phyloP scores from a whole-genome alignment of 2,329 filamentous ascomycete species.

The Alternaria novae-zelandiae region DNA sequence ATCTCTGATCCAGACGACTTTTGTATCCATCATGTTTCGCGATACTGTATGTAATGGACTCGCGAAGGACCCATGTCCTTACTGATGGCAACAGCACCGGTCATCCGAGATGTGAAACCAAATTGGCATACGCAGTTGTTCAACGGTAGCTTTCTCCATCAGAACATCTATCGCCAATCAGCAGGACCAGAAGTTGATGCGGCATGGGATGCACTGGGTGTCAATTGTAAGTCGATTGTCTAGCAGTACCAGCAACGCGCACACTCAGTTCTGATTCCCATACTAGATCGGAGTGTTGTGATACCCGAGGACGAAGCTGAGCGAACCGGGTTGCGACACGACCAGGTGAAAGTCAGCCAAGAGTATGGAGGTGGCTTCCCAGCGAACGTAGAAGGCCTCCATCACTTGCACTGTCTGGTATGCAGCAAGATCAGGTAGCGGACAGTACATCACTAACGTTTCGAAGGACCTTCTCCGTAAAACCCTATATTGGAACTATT shows the following conservation, averaged over 20 bases:
- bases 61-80: not conserved
- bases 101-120: constrained; percentile 51
- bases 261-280: not conserved
- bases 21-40: constrained; percentile 37
- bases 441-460: constrained; percentile 16
- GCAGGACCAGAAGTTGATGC: constrained; percentile 62
- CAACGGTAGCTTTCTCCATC: constrained; percentile 63
- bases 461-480: constrained; percentile 65
- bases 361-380: constrained; percentile 66
- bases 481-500: constrained; percentile 64
- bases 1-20: constrained; percentile 30
- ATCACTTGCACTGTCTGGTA: constrained; percentile 66
- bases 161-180: constrained; percentile 60
- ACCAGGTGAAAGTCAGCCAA: constrained; percentile 62
- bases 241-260: not conserved
- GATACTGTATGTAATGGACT: constrained; percentile 33
- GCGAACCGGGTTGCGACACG: constrained; percentile 57
- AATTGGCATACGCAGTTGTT: constrained; percentile 54
- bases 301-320: constrained; percentile 59
- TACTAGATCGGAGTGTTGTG: constrained; percentile 49
- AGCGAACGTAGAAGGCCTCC: constrained; percentile 64
- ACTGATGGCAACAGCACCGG: constrained; percentile 31
- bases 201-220: constrained; percentile 62
- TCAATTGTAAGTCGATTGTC: constrained; percentile 53
- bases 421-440: not conserved